These are phyloP conservation scores for Backusella parvicylindrica DNA, from an alignment of 192 early-diverging fungal species.

Conservation along the genomic window DNA sequence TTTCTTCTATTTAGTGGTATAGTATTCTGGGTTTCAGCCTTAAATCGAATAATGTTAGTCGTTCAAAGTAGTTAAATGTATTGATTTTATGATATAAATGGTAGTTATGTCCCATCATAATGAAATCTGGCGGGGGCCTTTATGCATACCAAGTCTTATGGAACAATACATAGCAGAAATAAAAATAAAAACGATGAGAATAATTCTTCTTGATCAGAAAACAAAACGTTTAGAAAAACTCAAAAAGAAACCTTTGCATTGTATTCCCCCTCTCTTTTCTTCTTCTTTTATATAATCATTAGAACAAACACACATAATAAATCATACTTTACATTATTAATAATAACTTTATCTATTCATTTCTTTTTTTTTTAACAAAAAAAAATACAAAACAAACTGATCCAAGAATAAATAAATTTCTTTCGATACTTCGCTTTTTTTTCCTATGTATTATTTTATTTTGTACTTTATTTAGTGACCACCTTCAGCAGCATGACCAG, in stretches of 20 bases:
- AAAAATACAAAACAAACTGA: neutral
- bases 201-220: slow-evolving; percentile 39
- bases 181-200: too few relatives aligned
- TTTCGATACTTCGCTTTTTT: neutral
- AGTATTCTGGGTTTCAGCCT: too few relatives aligned
- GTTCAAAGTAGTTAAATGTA: too few relatives aligned
- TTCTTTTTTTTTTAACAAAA: neutral
- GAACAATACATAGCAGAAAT: too few relatives aligned
- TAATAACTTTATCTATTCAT: neutral
- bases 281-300: neutral
- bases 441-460: neutral
- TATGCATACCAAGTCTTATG: too few relatives aligned
- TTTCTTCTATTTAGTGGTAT: too few relatives aligned
- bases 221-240: slow-evolving; percentile 42
- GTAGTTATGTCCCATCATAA: too few relatives aligned
- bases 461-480: slow-evolving; percentile 17
- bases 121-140: too few relatives aligned
- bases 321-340: neutral
- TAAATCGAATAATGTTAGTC: too few relatives aligned
- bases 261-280: too few relatives aligned
- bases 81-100: too few relatives aligned
- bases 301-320: neutral
- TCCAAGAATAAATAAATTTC: neutral
- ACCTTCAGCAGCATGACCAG: slow-evolving; percentile 41
- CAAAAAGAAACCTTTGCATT: neutral